These are phyloP conservation scores for Trichoderma arundinaceum DNA, from an alignment of 2,329 filamentous ascomycete species.

Conservation along the genomic window DNA sequence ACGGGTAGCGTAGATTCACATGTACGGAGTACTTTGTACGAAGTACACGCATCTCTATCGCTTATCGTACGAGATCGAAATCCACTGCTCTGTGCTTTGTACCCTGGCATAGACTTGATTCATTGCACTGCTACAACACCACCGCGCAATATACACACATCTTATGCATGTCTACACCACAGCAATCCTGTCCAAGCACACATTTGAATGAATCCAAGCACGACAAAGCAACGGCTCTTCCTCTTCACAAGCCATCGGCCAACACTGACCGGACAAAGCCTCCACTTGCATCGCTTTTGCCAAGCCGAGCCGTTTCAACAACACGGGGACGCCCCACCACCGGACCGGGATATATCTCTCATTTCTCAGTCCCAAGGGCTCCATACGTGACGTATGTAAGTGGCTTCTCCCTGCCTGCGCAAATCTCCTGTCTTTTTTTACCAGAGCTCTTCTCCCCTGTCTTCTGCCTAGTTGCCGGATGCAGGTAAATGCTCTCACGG, in stretches of 20 bases:
- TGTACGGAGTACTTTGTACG: too few species aligned
- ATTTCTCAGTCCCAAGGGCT: background rate
- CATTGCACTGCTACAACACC: too few species aligned
- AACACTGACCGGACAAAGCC: background rate
- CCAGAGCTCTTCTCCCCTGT: background rate
- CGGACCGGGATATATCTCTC: slow-evolving; percentile 13
- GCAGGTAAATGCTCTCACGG: slow-evolving; percentile 24
- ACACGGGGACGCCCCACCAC: slow-evolving; percentile 7
- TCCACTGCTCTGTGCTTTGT: too few species aligned
- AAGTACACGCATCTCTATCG: background rate
- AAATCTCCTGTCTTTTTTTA: background rate
- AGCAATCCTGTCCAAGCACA: background rate
- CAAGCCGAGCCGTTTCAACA: slow-evolving; percentile 21
- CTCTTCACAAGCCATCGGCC: background rate
- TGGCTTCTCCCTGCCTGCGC: background rate
- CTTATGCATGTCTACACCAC: too few species aligned
- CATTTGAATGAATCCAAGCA: background rate
- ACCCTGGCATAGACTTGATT: too few species aligned
- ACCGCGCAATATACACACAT: too few species aligned
- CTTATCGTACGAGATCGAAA: background rate
- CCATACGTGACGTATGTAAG: slow-evolving; percentile 23
- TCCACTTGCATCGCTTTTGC: background rate
- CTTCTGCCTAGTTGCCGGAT: slow-evolving; percentile 19
- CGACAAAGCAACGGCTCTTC: too few species aligned
- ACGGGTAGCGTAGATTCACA: too few species aligned